These are phyloP conservation scores for Pleurotus ostreatus DNA, from an alignment of 768 basidiomycete genomes.

Conservation along the genomic window DNA sequence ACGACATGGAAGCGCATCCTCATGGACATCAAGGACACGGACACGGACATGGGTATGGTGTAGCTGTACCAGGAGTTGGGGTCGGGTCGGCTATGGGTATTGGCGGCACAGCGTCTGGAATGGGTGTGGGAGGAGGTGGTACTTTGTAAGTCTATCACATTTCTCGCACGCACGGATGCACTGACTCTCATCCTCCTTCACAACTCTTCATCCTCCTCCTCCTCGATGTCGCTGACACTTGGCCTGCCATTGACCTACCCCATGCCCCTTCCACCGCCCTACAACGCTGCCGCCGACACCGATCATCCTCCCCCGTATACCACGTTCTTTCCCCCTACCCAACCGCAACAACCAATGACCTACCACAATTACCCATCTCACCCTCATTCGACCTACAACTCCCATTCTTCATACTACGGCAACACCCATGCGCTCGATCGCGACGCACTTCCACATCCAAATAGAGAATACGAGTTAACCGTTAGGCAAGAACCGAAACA, in stretches of 20 bases:
- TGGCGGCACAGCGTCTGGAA: too few species aligned
- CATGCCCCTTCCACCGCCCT: constrained; percentile 1
- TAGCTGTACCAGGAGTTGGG: constrained; percentile 6
- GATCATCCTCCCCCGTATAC: background rate
- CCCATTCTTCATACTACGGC: background rate
- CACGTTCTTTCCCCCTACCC: too few species aligned
- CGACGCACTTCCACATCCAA: constrained; percentile 12
- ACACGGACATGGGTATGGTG: background rate
- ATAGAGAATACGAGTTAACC: constrained; percentile 80
- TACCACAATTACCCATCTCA: background rate
- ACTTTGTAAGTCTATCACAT: too few species aligned
- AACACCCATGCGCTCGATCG: background rate
- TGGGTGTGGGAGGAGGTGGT: too few species aligned
- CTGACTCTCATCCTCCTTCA: constrained; percentile 9
- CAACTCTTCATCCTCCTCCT: constrained; percentile 18
- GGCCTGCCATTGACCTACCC: constrained; percentile 1
- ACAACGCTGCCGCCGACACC: background rate
- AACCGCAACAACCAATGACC: background rate
- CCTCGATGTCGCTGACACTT: constrained; percentile 2
- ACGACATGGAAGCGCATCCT: constrained; percentile 1
- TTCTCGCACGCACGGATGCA: background rate
- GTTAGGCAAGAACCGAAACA: constrained; percentile 92
- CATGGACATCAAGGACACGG: background rate
- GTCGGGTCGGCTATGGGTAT: constrained; percentile 9
- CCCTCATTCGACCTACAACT: background rate